Evolutionary conservation across 1,139 yeast species (phyloP), one percentile per base, ranked within the genome.

Genomic region (Candida dubliniensis): DNA sequence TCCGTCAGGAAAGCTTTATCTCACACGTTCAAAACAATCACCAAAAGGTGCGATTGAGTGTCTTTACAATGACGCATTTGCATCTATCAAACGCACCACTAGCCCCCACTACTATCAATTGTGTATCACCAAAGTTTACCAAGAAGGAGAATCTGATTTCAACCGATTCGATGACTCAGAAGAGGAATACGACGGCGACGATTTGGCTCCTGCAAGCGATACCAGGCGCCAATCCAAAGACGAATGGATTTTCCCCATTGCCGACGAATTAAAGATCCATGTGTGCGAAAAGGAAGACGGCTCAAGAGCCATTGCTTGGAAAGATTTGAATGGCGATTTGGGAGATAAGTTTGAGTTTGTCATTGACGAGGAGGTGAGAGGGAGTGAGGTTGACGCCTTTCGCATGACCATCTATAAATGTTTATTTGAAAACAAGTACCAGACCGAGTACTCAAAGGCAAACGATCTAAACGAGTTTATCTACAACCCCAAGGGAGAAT

Each of bases 1-100:
- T 41, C 89, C 96, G 1, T 77, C 85, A 1, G 99, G 98, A 7
- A 85, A 83, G 63, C 74, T 93, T 43, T 87, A 76, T 58, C 71
- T 91, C 40, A 76, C 87, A 25, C 72, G 98, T 40, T 75, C 87
- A 4, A 87, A 88, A 8, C 76, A 74, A 12, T 86, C 96, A 7
- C 96, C 96, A 11, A 88, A 88, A 60, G 93, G 96, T 3, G 90
- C 83, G 26, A 72, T 83, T 36, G 97, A 93, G 63, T 90, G 96
- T 61, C 74, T 93, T 35, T 84, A 79, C 42, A 85, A 81, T 50
- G 96, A 89, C 55, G 93, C 96, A 0, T 81, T 81, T 42, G 82
- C 91, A 13, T 70, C 82, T 2, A 81, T 93, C 42, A 75, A 90
- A 38, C 79, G 79, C 48, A 85, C 95, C 1, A 74, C 86, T 2